These are phyloP conservation scores for Apiotrichum akiyoshidainum DNA, from an alignment of 1,284 basidiomycete genomes.

Conservation along the genomic window DNA sequence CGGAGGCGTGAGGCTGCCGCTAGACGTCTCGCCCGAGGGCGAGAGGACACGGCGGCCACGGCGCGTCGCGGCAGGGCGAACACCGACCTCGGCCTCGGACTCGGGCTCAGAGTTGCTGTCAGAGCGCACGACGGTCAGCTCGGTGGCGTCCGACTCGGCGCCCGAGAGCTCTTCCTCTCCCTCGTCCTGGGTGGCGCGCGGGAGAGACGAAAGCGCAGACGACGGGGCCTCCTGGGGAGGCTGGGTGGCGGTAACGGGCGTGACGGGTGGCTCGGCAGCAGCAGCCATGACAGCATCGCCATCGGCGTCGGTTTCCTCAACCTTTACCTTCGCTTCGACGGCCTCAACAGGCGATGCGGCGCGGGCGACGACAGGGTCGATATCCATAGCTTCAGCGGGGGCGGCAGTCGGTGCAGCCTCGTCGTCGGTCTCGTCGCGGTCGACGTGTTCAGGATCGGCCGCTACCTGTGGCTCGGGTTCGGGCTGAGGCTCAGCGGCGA, in stretches of 20 bases:
- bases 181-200: conserved; percentile 6
- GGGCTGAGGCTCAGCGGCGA: not conserved
- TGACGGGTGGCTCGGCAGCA: not conserved
- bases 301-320: not conserved
- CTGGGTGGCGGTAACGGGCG: not conserved
- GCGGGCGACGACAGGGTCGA: not conserved
- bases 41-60: conserved; percentile 16
- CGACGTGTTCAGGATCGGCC: not conserved
- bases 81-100: conserved; percentile 10
- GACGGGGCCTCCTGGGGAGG: conserved; percentile 3
- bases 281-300: conserved; percentile 6
- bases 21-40: conserved; percentile 8
- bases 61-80: conserved; percentile 10
- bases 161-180: conserved; percentile 25
- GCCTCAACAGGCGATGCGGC: not conserved
- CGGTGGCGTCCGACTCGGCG: conserved; percentile 36
- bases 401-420: not conserved
- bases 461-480: not conserved
- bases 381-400: conserved; percentile 1
- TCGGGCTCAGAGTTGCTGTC: conserved; percentile 24
- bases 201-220: conserved; percentile 16
- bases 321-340: not conserved
- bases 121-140: conserved; percentile 31
- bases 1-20: not conserved
- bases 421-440: conserved; percentile 12